Evolutionary conservation across 352 stramenopile species (phyloP).

Genomic region (Pythium phragmiticola): DNA sequence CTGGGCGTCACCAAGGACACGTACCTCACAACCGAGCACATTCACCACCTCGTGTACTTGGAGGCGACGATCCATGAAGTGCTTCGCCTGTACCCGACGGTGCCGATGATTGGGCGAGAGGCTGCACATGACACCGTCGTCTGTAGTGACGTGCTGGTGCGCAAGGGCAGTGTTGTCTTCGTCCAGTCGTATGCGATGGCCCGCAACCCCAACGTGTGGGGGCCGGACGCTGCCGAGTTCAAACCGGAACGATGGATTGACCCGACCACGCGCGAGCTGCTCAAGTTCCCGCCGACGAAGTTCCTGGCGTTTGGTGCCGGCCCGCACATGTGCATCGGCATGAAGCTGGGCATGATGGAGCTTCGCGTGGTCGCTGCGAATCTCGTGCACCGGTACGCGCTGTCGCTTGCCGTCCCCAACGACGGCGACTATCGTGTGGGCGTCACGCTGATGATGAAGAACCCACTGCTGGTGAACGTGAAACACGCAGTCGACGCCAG

Average conservation of each 20-base stretch:
- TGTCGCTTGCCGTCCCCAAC: too few species aligned
- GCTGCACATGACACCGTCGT: conserved; percentile 58
- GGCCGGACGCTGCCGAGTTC: background rate
- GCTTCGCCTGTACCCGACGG: conserved; percentile 56
- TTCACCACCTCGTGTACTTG: conserved; percentile 56
- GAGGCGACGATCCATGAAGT: conserved; percentile 60
- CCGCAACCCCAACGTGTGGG: conserved; percentile 24
- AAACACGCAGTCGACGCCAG: too few species aligned
- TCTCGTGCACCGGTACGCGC: background rate
- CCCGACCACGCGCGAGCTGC: too few species aligned
- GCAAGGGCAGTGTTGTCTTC: background rate
- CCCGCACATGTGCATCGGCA: conserved; percentile 44
- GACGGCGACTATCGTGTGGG: too few species aligned
- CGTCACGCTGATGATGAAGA: too few species aligned
- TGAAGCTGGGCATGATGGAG: conserved; percentile 51
- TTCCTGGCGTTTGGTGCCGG: conserved; percentile 47
- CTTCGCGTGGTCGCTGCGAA: conserved; percentile 15
- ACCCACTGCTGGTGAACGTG: too few species aligned
- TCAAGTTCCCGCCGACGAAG: conserved; percentile 18
- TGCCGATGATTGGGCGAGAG: conserved; percentile 57
- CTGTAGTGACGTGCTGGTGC: conserved; percentile 12
- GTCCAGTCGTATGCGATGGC: conserved; percentile 32
- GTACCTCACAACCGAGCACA: conserved; percentile 45
- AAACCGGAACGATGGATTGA: too few species aligned
- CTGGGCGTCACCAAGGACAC: conserved; percentile 28